These are phyloP conservation scores for Sugiyamaella paludigena DNA, from an alignment of 1,139 yeast species.

Conservation along the genomic window DNA sequence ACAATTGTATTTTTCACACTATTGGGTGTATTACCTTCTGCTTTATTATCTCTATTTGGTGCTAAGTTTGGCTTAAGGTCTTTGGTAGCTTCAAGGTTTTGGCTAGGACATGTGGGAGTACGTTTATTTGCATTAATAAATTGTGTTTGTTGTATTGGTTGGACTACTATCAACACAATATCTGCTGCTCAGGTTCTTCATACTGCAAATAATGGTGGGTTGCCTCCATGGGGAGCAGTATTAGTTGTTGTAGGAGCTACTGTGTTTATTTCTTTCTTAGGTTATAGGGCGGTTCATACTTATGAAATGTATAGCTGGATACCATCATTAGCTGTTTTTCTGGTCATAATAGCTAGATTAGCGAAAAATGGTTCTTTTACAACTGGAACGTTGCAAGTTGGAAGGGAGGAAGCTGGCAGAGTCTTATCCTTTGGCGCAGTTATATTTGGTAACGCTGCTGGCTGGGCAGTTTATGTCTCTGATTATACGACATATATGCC, in stretches of 20 bases:
- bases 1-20: conserved; percentile 67
- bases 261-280: conserved; percentile 73
- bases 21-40: conserved; percentile 75
- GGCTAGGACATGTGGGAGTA: conserved; percentile 72
- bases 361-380: conserved; percentile 62
- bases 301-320: conserved; percentile 90
- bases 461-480: conserved; percentile 92
- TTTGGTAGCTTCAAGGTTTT: conserved; percentile 73
- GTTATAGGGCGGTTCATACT: conserved; percentile 74
- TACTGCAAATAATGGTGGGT: conserved; percentile 60
- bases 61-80: conserved; percentile 84
- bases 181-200: conserved; percentile 82
- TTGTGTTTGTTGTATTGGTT: conserved; percentile 84
- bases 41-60: conserved; percentile 79
- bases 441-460: conserved; percentile 85
- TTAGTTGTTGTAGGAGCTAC: conserved; percentile 68
- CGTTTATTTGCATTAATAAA: conserved; percentile 77
- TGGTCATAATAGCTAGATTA: conserved; percentile 75
- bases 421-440: conserved; percentile 84
- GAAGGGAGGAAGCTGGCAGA: conserved; percentile 58
- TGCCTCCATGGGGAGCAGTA: conserved; percentile 93
- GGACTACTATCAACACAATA: conserved; percentile 93
- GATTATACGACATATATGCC: conserved; percentile 89
- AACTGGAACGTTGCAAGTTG: conserved; percentile 43
- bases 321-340: conserved; percentile 68